These are phyloP conservation scores for Domatiomyces catenatus DNA, from an alignment of 2,329 filamentous ascomycete species.

Conservation along the genomic window DNA sequence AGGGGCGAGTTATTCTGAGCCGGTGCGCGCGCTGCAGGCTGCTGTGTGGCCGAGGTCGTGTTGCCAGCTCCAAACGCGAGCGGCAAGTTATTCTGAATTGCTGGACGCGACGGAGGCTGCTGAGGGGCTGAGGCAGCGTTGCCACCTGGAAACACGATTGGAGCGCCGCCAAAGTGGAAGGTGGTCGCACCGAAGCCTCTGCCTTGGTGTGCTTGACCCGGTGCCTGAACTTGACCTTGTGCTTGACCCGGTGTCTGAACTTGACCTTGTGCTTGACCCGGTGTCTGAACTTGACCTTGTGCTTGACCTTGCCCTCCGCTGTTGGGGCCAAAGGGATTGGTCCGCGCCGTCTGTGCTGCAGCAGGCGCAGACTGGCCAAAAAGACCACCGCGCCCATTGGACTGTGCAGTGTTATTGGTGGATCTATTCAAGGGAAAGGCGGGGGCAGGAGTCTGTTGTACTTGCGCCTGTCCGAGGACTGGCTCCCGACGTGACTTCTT, in stretches of 20 bases:
- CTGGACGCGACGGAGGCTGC: too few species aligned
- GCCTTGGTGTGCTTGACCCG: too few species aligned
- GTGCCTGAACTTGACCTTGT: too few species aligned
- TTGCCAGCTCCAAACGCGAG: slow-evolving; percentile 6
- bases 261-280: too few species aligned
- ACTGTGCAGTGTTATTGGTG: slow-evolving; percentile 1
- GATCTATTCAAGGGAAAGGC: slow-evolving; percentile 4
- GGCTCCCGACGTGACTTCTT: slow-evolving; percentile 9
- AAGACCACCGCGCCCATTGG: slow-evolving; percentile 4
- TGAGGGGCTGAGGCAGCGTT: too few species aligned
- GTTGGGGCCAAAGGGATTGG: neutral
- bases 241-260: too few species aligned
- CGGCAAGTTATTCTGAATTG: slow-evolving; percentile 2
- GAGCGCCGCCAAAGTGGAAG: slow-evolving; percentile 7
- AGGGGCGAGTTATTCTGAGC: slow-evolving; percentile 2
- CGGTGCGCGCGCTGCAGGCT: too few species aligned
- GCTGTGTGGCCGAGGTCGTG: too few species aligned
- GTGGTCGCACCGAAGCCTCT: neutral
- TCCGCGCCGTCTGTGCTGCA: neutral
- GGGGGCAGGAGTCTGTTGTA: slow-evolving; percentile 3
- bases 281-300: too few species aligned
- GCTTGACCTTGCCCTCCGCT: neutral
- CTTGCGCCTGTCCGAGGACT: slow-evolving; percentile 7
- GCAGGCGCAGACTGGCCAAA: slow-evolving; percentile 6
- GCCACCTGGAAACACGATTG: too few species aligned